Evolutionary conservation across 1,139 yeast genomes (phyloP), one percentile per base, ranked within the genome.

Genomic region (Torulaspora pretoriensis): DNA sequence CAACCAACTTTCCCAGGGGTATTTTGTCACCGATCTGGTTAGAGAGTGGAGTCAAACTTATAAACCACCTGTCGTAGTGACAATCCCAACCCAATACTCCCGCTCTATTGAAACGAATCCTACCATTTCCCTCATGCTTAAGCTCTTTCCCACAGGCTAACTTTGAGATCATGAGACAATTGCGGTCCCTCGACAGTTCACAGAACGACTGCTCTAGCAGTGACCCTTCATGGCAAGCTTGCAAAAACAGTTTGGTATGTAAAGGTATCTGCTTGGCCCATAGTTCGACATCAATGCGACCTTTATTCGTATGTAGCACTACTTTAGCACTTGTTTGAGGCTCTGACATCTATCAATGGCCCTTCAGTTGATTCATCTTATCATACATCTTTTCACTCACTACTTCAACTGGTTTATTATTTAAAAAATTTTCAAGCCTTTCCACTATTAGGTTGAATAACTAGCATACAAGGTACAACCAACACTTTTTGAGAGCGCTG

Each of bases 251-350:
- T 35, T 73, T 63, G 27, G 76, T 59, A 0, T 80, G 74, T 0
- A 54, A 51, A 0, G 94, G 90, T 3, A 77, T 65, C 59, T 86
- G 89, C 52, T 78, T 78, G 22, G 90, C 86, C 83, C 86, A 86
- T 8, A 85, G 59, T 42, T 80, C 88, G 1, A 85, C 60, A 34
- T 73, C 77, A 0, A 86, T 64, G 1, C 68, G 63, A 0, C 95
- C 95, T 47, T 78, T 80, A 9, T 78, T 67, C 1, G 94, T 83
- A 9, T 61, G 52, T 3, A 85, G 53, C 10, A 70, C 59, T 16
- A 81, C 82, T 50, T 74, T 75, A 1, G 87, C 89, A 3, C 80
- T 72, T 0, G 89, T 77, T 25, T 72, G 68, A 2, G 86, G 87
- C 55, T 81, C 87, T 27, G 43, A 30, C 46, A 43, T 43, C 13